phyloP scores from a whole-genome alignment of 257 asterid species.

The Thymus quinquecostatus region DNA sequence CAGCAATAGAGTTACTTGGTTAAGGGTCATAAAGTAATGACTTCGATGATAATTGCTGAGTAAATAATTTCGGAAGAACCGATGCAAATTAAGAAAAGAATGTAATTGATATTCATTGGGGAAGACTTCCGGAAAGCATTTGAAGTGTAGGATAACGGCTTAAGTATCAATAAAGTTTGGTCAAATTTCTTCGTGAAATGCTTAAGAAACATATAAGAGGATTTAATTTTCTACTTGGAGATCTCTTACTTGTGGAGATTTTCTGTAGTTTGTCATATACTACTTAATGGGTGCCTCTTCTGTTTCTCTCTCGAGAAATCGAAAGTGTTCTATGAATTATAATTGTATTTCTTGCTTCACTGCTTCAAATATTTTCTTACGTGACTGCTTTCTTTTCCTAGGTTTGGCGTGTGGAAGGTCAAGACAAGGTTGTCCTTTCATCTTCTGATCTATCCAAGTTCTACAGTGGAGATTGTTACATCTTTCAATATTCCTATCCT shows the following conservation, averaged over 20 bases:
- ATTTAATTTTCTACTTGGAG: neutral
- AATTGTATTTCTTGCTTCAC: slow-evolving; percentile 24
- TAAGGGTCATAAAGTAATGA: slow-evolving; percentile 2
- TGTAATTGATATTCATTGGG: neutral
- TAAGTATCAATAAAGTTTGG: neutral
- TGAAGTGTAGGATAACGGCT: neutral
- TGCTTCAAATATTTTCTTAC: slow-evolving; percentile 25
- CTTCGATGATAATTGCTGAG: neutral
- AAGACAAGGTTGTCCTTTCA: slow-evolving; percentile 70
- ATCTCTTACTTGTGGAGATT: neutral
- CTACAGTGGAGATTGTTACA: slow-evolving; percentile 94
- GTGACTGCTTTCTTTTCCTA: slow-evolving; percentile 35
- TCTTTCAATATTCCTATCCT: slow-evolving; percentile 88
- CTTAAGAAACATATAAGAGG: slow-evolving; percentile 10
- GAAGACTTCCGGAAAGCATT: slow-evolving; percentile 15
- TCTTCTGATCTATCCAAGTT: slow-evolving; percentile 84
- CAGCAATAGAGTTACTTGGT: neutral
- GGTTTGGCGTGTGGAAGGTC: slow-evolving; percentile 99
- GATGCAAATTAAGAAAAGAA: neutral
- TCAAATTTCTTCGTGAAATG: slow-evolving; percentile 16
- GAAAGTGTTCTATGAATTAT: slow-evolving; percentile 7
- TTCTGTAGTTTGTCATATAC: slow-evolving; percentile 8
- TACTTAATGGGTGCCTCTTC: neutral
- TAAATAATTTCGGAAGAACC: neutral
- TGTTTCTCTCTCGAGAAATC: slow-evolving; percentile 9